A percentile compares a stretch with the other conserved stretches of the same genome.
Conservation (phyloP, 176 grass and related monocot genomes). For the Microstegium vimineum region DNA sequence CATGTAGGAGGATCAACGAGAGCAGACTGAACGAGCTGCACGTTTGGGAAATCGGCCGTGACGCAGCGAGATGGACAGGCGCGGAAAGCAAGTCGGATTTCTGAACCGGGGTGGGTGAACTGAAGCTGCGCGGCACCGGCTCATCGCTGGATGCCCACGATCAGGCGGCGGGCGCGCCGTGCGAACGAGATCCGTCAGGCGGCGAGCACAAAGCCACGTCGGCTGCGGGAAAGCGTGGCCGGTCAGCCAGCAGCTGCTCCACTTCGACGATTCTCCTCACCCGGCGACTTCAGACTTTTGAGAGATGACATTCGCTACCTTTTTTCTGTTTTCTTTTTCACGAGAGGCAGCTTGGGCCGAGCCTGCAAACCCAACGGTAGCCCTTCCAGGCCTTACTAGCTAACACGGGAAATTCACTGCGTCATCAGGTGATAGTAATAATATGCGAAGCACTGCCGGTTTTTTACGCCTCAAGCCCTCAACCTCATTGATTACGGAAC, state of each 20-base stretch:
- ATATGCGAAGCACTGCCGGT: no score
- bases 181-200: slow-evolving; percentile 8
- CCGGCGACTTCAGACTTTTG: background rate
- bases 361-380: no score
- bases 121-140: background rate
- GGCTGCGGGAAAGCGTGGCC: background rate
- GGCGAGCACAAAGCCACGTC: background rate
- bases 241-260: background rate
- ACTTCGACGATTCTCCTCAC: background rate
- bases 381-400: no score
- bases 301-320: background rate
- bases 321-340: no score
- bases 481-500: no score
- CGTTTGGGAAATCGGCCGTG: no score
- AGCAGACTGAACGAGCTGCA: no score
- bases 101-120: background rate
- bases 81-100: background rate
- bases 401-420: no score
- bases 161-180: background rate
- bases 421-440: no score
- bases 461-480: no score
- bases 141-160: background rate
- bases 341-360: no score
- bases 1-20: background rate
- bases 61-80: no score